Evolutionary conservation across 2,329 filamentous ascomycete species (phyloP).

Genomic region (Fusarium lyarnte): DNA sequence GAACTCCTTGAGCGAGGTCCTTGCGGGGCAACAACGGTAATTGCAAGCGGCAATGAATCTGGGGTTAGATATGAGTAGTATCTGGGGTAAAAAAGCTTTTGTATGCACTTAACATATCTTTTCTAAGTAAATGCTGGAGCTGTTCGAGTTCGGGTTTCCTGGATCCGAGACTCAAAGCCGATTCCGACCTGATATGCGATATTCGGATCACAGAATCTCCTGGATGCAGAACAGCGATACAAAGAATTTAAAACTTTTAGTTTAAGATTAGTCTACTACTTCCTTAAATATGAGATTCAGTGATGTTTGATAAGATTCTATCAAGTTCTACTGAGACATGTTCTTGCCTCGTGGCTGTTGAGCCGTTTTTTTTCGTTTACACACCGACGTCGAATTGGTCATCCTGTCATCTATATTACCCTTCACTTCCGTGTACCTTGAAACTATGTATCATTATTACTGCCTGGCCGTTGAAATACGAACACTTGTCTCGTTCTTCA

Average conservation of each 20-base stretch:
- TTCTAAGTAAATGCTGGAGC: not conserved
- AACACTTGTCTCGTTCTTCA: constrained; percentile 38
- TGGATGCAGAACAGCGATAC: too few relatives aligned
- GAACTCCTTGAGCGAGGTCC: not conserved
- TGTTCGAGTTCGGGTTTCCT: accelerated
- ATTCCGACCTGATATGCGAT: not conserved
- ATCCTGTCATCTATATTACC: not conserved
- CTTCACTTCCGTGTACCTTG: too few relatives aligned
- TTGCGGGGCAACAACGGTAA: not conserved
- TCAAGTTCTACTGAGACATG: not conserved
- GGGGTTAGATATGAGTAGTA: accelerated
- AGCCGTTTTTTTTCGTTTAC: too few relatives aligned
- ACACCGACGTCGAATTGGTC: not conserved
- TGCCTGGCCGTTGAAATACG: constrained; percentile 10
- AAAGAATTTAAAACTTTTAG: too few relatives aligned
- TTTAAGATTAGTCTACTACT: too few relatives aligned
- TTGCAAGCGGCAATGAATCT: not conserved
- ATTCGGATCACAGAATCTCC: not conserved
- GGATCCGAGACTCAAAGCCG: not conserved
- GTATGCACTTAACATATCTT: accelerated
- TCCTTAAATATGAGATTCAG: not conserved
- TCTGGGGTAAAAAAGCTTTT: not conserved
- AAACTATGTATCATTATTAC: not conserved
- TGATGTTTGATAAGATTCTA: not conserved
- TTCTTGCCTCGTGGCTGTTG: not conserved